These are phyloP conservation scores for Trichoderma gamsii DNA, from an alignment of 495 filamentous ascomycete species.

Conservation along the genomic window DNA sequence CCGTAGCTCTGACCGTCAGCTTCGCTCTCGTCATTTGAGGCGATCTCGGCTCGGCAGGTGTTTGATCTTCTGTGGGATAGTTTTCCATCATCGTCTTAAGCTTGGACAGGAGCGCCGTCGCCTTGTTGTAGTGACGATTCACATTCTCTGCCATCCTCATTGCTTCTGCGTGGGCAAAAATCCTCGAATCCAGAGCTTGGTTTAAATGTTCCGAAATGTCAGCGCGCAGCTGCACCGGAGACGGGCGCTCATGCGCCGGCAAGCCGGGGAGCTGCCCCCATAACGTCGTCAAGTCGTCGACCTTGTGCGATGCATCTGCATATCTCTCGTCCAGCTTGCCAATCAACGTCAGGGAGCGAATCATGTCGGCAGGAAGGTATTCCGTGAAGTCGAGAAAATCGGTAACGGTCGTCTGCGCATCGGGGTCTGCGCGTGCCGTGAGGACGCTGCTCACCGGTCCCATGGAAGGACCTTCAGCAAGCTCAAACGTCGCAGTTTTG, in stretches of 20 bases:
- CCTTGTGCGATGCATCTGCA: constrained; percentile 52
- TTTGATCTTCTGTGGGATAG: constrained; percentile 42
- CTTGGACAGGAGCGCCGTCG: constrained; percentile 72
- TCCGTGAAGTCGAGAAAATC: constrained; percentile 97
- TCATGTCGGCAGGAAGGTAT: constrained; percentile 88
- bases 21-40: constrained; percentile 56
- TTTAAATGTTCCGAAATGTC: constrained; percentile 70
- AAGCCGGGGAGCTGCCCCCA: constrained; percentile 68
- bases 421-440: constrained; percentile 59
- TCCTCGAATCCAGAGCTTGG: constrained; percentile 66
- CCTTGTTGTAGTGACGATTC: constrained; percentile 68
- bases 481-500: constrained; percentile 27
- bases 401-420: constrained; percentile 87
- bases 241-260: constrained; percentile 41
- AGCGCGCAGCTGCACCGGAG: constrained; percentile 55
- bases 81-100: constrained; percentile 65
- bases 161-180: constrained; percentile 77
- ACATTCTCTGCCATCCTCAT: constrained; percentile 70
- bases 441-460: not conserved
- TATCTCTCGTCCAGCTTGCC: constrained; percentile 73
- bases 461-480: constrained; percentile 17
- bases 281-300: constrained; percentile 65
- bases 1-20: constrained; percentile 60
- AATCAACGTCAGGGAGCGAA: constrained; percentile 84
- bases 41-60: constrained; percentile 41